phyloP scores from a whole-genome alignment of 2,329 filamentous ascomycete genomes.

The Orbilia oligospora region DNA sequence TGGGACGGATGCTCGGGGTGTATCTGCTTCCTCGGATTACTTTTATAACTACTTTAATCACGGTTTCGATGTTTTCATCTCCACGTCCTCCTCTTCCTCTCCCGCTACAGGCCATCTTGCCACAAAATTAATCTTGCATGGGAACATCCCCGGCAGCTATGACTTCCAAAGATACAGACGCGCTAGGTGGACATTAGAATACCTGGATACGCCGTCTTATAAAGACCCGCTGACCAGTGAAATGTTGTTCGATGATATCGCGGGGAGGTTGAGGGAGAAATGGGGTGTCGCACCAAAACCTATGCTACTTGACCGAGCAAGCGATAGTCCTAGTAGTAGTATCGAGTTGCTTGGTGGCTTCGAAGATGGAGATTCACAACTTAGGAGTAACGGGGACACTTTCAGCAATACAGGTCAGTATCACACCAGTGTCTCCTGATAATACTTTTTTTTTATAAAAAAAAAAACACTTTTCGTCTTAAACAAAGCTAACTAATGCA shows the following conservation, averaged over 20 bases:
- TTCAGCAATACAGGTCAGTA: conserved; percentile 64
- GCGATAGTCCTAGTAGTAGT: conserved; percentile 90
- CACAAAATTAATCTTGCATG: conserved; percentile 92
- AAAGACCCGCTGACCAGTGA: conserved; percentile 77
- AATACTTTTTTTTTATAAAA: background rate
- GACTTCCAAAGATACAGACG: conserved; percentile 95
- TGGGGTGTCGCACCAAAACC: conserved; percentile 70
- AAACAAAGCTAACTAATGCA: conserved; percentile 8
- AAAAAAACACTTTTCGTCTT: background rate
- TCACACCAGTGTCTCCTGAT: conserved; percentile 21
- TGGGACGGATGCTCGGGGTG: conserved; percentile 66
- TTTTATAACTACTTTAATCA: conserved; percentile 99
- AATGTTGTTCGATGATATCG: conserved; percentile 79
- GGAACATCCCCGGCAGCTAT: conserved; percentile 94
- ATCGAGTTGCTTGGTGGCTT: conserved; percentile 87
- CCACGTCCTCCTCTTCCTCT: conserved; percentile 78
- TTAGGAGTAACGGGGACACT: conserved; percentile 69
- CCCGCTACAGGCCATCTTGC: conserved; percentile 81
- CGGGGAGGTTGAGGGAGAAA: conserved; percentile 70
- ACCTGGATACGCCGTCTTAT: conserved; percentile 52
- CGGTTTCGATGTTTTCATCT: conserved; percentile 94
- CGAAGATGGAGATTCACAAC: conserved; percentile 77
- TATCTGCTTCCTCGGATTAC: conserved; percentile 77
- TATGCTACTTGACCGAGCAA: conserved; percentile 93
- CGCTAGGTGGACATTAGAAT: conserved; percentile 78